Percentiles rank a stretch among this genome's conserved stretches.
Conservation (phyloP, 2,329 filamentous ascomycete species). For the Trichoderma koningiopsis region DNA sequence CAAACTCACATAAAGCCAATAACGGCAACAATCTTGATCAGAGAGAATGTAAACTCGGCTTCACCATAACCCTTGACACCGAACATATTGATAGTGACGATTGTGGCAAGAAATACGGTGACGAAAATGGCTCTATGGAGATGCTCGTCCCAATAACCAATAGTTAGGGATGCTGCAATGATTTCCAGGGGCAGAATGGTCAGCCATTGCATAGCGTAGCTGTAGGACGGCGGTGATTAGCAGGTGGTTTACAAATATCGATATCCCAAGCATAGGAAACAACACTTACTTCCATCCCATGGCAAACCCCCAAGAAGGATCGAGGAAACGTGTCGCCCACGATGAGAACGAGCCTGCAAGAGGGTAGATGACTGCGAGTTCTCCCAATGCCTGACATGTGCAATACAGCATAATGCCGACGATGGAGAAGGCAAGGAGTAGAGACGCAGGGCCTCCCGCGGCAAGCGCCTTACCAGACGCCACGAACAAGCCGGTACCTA, state of each 20-base stretch:
- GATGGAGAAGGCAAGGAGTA: conserved; percentile 76
- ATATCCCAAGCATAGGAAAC: too few species aligned
- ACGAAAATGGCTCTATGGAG: conserved; percentile 77
- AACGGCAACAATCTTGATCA: conserved; percentile 82
- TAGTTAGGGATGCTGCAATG: conserved; percentile 81
- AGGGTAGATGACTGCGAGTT: conserved; percentile 87
- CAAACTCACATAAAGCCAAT: conserved; percentile 78
- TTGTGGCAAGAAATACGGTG: conserved; percentile 74
- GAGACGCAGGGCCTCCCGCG: conserved; percentile 73
- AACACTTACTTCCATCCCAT: conserved; percentile 85
- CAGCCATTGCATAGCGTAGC: conserved; percentile 87
- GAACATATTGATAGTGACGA: conserved; percentile 82
- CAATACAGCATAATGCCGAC: conserved; percentile 89
- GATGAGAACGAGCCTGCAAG: conserved; percentile 90
- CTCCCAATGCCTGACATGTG: conserved; percentile 87
- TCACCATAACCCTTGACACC: conserved; percentile 89
- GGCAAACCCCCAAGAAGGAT: conserved; percentile 92
- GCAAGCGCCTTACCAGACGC: conserved; percentile 73
- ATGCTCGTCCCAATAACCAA: conserved; percentile 73
- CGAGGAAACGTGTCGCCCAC: conserved; percentile 88
- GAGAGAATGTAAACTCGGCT: conserved; percentile 83
- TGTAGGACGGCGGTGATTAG: conserved; percentile 37
- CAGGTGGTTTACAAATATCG: background rate
- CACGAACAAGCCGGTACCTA: conserved; percentile 83
- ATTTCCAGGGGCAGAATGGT: conserved; percentile 82